Conservation (phyloP, 345 rosid genomes). For the Microcos paniculata region DNA sequence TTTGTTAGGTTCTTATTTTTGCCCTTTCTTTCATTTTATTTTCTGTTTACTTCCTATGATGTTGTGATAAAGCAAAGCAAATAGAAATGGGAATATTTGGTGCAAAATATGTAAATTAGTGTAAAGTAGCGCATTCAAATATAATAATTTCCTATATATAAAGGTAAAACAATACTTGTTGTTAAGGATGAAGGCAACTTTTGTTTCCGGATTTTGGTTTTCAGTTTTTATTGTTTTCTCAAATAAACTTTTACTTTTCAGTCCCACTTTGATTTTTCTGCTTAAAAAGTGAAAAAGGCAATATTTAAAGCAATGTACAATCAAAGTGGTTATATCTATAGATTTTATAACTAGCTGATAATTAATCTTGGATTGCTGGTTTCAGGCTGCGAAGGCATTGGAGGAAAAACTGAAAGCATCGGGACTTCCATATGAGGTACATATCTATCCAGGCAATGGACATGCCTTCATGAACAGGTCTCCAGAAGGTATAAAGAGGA, state of each 20-base stretch:
- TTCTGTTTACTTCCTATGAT: background rate
- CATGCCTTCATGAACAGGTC: conserved; percentile 92
- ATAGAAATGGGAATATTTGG: background rate
- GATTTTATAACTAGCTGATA: background rate
- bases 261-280: background rate
- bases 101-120: background rate
- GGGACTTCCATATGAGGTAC: conserved; percentile 74
- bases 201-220: no score
- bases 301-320: background rate
- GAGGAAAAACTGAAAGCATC: conserved; percentile 82
- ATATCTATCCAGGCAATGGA: conserved; percentile 65
- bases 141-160: background rate
- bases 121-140: background rate
- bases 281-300: background rate
- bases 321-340: background rate
- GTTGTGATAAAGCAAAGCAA: background rate
- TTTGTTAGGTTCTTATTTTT: background rate
- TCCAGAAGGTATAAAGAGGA: conserved; percentile 69
- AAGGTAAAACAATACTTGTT: no score
- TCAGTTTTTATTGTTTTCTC: no score
- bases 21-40: background rate
- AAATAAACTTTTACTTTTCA: background rate
- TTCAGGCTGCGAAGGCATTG: conserved; percentile 81
- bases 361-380: conserved; percentile 8
- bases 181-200: no score